These are phyloP conservation scores for Xerocomus brunneocitrinus DNA, from an alignment of 768 basidiomycete species.

Conservation along the genomic window DNA sequence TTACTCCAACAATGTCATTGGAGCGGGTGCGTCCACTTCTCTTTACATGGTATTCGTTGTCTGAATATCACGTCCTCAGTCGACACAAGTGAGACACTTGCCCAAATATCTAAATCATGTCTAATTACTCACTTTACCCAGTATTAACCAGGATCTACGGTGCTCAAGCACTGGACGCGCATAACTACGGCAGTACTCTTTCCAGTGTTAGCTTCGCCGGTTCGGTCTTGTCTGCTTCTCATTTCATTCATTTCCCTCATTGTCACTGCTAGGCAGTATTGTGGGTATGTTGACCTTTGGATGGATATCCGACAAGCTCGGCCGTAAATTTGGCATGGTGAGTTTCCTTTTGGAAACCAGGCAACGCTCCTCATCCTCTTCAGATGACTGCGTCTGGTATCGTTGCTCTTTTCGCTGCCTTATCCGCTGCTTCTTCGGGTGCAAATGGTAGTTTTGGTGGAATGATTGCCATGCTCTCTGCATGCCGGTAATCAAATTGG, in stretches of 20 bases:
- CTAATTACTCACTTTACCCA: conserved; percentile 23
- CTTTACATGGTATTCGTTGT: background rate
- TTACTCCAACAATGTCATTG: conserved; percentile 79
- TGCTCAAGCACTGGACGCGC: conserved; percentile 39
- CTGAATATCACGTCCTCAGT: conserved; percentile 38
- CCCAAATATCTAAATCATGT: background rate
- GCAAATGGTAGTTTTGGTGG: conserved; percentile 67
- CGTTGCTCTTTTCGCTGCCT: conserved; percentile 76
- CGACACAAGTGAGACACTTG: conserved; percentile 51
- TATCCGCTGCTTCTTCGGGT: conserved; percentile 81
- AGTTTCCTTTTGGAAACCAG: conserved; percentile 6
- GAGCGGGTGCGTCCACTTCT: conserved; percentile 50
- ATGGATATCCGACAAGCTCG: conserved; percentile 81
- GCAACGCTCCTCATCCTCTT: conserved; percentile 7
- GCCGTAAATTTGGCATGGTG: conserved; percentile 87
- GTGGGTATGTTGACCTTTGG: conserved; percentile 82
- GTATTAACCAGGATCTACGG: conserved; percentile 74
- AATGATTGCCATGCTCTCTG: conserved; percentile 71
- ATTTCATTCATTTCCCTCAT: conserved; percentile 55
- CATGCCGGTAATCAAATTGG: conserved; percentile 54
- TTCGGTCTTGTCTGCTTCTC: conserved; percentile 60
- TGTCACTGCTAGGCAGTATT: conserved; percentile 72
- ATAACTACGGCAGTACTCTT: conserved; percentile 61
- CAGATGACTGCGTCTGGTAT: conserved; percentile 82
- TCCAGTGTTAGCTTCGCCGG: conserved; percentile 78